Evolutionary conservation across 495 filamentous ascomycete genomes (phyloP).

Genomic region (Venustampulla echinocandica): DNA sequence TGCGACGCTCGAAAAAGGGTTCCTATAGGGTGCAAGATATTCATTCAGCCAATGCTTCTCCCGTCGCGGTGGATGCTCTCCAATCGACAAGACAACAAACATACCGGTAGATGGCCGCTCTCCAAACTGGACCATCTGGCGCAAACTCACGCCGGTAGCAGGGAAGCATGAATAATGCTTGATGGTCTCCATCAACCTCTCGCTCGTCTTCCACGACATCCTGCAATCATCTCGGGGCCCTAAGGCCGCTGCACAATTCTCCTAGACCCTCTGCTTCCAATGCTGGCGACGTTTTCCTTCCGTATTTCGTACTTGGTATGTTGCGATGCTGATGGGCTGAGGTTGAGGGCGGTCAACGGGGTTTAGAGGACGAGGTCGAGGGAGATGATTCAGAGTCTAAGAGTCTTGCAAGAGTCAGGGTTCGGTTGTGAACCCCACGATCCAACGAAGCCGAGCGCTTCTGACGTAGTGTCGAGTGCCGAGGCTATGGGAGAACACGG

Average conservation of each 20-base stretch:
- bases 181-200: conserved; percentile 95
- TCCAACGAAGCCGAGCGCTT: no score
- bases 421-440: no score
- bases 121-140: conserved; percentile 99
- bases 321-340: no score
- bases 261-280: conserved; percentile 9
- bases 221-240: conserved; percentile 30
- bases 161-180: conserved; percentile 96
- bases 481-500: no score
- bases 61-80: no score
- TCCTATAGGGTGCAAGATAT: conserved; percentile 40
- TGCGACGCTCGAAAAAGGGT: conserved; percentile 96
- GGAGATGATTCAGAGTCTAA: no score
- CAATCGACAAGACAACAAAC: conserved; percentile 16
- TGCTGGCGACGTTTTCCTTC: conserved; percentile 11
- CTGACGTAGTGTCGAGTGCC: no score
- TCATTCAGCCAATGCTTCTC: conserved; percentile 6
- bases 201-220: conserved; percentile 84
- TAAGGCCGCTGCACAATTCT: conserved; percentile 22
- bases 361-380: no score
- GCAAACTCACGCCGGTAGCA: conserved; percentile 88
- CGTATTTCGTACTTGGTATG: no score
- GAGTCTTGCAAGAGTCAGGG: no score
- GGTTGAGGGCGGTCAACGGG: no score
- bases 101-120: conserved; percentile 79